These are phyloP conservation scores for Populus alba DNA, from an alignment of 345 rosid genomes.

Conservation along the genomic window DNA sequence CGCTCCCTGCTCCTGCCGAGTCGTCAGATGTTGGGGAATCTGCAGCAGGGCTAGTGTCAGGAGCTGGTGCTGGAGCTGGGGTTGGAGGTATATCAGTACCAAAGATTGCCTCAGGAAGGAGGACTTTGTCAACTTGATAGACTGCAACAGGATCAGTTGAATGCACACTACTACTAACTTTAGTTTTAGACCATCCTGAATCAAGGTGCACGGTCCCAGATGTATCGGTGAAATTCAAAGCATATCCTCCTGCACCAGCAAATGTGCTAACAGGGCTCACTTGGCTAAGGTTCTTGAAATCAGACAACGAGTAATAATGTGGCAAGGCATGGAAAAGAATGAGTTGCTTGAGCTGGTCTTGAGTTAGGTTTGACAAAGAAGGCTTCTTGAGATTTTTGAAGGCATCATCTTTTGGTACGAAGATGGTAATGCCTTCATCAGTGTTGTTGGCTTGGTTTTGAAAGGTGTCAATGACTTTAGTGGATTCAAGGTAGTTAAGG, in stretches of 20 bases:
- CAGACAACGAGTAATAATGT: slow-evolving; percentile 61
- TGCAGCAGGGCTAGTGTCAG: slow-evolving; percentile 53
- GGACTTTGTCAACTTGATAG: slow-evolving; percentile 74
- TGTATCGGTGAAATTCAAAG: slow-evolving; percentile 60
- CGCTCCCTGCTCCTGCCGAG: slow-evolving; percentile 12
- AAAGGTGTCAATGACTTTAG: slow-evolving; percentile 78
- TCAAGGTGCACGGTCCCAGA: slow-evolving; percentile 63
- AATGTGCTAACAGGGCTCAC: slow-evolving; percentile 55
- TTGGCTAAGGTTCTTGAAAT: slow-evolving; percentile 79
- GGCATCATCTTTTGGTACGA: slow-evolving; percentile 80
- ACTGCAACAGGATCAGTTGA: slow-evolving; percentile 81
- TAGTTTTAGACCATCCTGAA: slow-evolving; percentile 77
- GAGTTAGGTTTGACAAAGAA: slow-evolving; percentile 64
- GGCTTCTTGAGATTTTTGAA: slow-evolving; percentile 67
- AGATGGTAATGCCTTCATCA: slow-evolving; percentile 78
- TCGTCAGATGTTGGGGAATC: slow-evolving; percentile 60
- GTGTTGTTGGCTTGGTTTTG: slow-evolving; percentile 91
- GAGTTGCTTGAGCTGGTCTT: slow-evolving; percentile 68
- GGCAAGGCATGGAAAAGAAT: slow-evolving; percentile 83
- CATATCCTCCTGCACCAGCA: slow-evolving; percentile 59
- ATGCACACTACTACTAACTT: slow-evolving; percentile 69
- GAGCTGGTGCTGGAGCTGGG: slow-evolving; percentile 87
- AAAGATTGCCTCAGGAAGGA: slow-evolving; percentile 80
- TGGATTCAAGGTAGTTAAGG: slow-evolving; percentile 61
- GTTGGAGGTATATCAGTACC: slow-evolving; percentile 88